Base-by-base conservation (phyloP, 1,139 yeast species). In the Yamadazyma membranifaciens region DNA sequence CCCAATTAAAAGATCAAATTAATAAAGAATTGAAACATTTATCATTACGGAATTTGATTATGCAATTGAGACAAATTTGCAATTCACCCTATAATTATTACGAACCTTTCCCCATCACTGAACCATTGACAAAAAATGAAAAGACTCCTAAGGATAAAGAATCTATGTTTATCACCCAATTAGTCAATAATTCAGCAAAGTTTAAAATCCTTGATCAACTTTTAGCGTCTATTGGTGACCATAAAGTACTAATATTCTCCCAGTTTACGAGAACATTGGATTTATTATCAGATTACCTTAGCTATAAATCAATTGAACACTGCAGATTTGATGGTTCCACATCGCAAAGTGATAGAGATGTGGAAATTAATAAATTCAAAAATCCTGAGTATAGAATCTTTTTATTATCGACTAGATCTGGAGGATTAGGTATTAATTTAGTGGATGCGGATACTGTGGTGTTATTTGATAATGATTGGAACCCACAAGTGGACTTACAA, bases 401-500 rank as follows among this genome's bases (percentile, higher is more conserved):
- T 50, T 60, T 92, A 39, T 67, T 92, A 12, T 85, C 96, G 10
- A 92, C 98, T 0, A 73, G 98, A 46, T 92, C 98, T 0, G 98
- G 98, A 10, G 98, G 98, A 0, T 73, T 92, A 24, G 98, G 98
- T 2, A 79, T 92, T 36, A 92, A 92, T 54, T 69, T 92, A 42
- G 78, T 83, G 0, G 80, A 86, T 1, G 96, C 98, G 0, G 97
- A 92, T 52, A 84, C 95, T 0, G 98, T 92, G 1, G 78, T 92
- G 3, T 56, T 92, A 12, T 89, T 87, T 57, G 98, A 92, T 56
- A 85, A 87, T 45, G 98, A 92, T 58, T 91, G 98, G 96, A 92
- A 92, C 54, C 98, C 98, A 0, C 98, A 92, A 57, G 91, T 88
- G 51, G 98, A 92, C 60, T 65, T 89, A 38, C 98, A 92, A 59